Percentiles rank a stretch among this genome's conserved stretches.
phyloP scores from a whole-genome alignment of 2,329 filamentous ascomycete genomes.

The Periglandula ipomoeae region DNA sequence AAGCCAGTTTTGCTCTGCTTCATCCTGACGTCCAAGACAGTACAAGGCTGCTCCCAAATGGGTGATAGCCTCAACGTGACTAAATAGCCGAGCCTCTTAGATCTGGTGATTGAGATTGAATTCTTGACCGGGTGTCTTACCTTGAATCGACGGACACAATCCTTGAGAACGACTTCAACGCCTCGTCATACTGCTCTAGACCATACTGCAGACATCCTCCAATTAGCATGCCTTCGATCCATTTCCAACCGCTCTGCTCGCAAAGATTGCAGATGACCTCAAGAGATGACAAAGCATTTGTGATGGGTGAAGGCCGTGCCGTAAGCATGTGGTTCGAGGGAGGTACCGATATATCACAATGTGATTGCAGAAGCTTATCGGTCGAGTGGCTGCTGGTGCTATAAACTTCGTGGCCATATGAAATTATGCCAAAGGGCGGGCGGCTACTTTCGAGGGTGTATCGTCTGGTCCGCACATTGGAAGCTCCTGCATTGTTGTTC shows the following conservation, averaged over 20 bases:
- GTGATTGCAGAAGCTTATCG: neutral
- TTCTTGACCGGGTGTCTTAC: slow-evolving; percentile 32
- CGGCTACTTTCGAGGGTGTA: slow-evolving; percentile 4
- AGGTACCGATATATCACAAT: slow-evolving; percentile 3
- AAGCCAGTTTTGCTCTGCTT: slow-evolving; percentile 81
- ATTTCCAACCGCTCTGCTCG: slow-evolving; percentile 72
- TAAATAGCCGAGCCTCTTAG: slow-evolving; percentile 24
- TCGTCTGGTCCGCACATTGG: neutral
- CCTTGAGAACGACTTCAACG: slow-evolving; percentile 64
- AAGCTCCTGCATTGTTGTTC: neutral
- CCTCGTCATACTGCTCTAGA: slow-evolving; percentile 72
- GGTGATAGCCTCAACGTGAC: slow-evolving; percentile 86
- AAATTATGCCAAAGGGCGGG: neutral
- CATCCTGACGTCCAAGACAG: slow-evolving; percentile 69
- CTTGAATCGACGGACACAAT: slow-evolving; percentile 46
- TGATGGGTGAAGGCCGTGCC: slow-evolving; percentile 29
- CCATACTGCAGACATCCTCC: slow-evolving; percentile 90
- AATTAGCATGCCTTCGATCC: slow-evolving; percentile 87
- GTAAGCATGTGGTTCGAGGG: neutral
- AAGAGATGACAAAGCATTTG: slow-evolving; percentile 55
- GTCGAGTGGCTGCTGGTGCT: neutral
- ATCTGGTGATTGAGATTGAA: slow-evolving; percentile 15
- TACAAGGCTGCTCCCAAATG: slow-evolving; percentile 87
- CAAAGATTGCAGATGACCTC: slow-evolving; percentile 67
- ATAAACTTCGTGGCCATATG: neutral